phyloP scores from a whole-genome alignment of 306 rosid genomes.

The Astragalus membranaceus region DNA sequence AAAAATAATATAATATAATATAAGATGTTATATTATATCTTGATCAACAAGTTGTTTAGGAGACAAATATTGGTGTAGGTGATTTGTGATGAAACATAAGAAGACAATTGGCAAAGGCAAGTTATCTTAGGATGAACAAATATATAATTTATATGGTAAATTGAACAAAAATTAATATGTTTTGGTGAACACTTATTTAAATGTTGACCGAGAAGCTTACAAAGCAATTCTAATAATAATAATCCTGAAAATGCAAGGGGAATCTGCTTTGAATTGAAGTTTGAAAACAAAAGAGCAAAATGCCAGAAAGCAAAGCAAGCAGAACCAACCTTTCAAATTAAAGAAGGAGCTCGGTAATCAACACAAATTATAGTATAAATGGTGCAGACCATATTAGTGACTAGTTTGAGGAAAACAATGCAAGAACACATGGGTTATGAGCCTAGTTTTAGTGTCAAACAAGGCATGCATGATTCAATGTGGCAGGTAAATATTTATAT shows the following conservation, averaged over 20 bases:
- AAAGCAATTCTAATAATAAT: slow-evolving; percentile 4
- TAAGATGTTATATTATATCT: too few relatives aligned
- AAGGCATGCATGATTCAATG: slow-evolving; percentile 29
- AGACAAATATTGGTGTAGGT: neutral
- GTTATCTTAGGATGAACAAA: neutral
- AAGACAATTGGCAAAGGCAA: neutral
- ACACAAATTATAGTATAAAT: slow-evolving; percentile 26
- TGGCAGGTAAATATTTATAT: slow-evolving; percentile 17
- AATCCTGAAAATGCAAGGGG: slow-evolving; percentile 10
- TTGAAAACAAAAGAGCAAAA: slow-evolving; percentile 29
- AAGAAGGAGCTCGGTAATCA: slow-evolving; percentile 46
- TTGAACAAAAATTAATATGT: neutral
- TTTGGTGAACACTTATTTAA: neutral
- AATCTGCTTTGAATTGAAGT: slow-evolving; percentile 39
- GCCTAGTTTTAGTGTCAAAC: slow-evolving; percentile 34
- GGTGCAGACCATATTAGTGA: slow-evolving; percentile 31
- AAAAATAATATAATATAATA: too few relatives aligned
- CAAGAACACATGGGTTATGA: slow-evolving; percentile 47
- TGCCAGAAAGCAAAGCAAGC: slow-evolving; percentile 34
- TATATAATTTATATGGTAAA: neutral
- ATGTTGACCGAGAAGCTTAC: slow-evolving; percentile 19
- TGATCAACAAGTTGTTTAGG: too few relatives aligned
- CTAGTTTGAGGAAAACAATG: slow-evolving; percentile 62
- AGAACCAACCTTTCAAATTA: slow-evolving; percentile 30
- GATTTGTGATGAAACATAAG: neutral